Conservation (phyloP, 2,329 filamentous ascomycete genomes). For the Arthrocladium fulminans region DNA sequence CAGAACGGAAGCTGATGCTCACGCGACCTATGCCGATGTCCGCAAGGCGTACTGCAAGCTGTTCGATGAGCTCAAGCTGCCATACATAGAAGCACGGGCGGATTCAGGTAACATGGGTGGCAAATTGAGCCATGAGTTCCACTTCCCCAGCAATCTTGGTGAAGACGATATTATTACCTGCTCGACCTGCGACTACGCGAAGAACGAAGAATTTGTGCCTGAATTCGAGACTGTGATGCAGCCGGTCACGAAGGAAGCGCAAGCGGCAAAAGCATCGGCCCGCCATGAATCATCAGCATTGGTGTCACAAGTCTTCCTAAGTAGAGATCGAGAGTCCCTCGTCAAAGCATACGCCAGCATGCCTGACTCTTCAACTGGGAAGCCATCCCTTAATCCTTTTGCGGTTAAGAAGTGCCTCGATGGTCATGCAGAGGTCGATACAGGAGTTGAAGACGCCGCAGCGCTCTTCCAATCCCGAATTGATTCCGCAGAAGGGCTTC, state of each 20-base stretch:
- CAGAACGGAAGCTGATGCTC: conserved; percentile 53
- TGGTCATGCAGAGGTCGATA: conserved; percentile 56
- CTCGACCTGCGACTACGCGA: conserved; percentile 60
- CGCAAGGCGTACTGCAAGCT: conserved; percentile 64
- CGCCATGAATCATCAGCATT: background rate
- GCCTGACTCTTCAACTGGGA: background rate
- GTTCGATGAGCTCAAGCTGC: conserved; percentile 74
- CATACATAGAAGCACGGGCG: conserved; percentile 75
- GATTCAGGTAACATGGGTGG: conserved; percentile 97
- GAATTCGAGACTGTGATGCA: conserved; percentile 14
- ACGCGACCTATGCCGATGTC: conserved; percentile 71
- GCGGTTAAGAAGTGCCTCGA: conserved; percentile 53
- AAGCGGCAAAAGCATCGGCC: background rate
- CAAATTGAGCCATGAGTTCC: conserved; percentile 87
- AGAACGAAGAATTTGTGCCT: conserved; percentile 78
- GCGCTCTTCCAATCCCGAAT: conserved; percentile 10
- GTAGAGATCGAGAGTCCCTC: background rate
- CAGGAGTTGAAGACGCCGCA: conserved; percentile 53
- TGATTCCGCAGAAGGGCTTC: conserved; percentile 30
- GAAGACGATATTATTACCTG: conserved; percentile 82
- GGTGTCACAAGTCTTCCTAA: conserved; percentile 5
- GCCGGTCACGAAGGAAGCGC: too few relatives aligned
- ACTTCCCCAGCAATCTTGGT: conserved; percentile 67
- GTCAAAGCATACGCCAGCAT: conserved; percentile 1
- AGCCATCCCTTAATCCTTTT: conserved; percentile 42